Percentiles rank a stretch among this genome's conserved stretches.
Conservation (phyloP, 108 stramenopile species). For the Nannochloropsis gaditana region DNA sequence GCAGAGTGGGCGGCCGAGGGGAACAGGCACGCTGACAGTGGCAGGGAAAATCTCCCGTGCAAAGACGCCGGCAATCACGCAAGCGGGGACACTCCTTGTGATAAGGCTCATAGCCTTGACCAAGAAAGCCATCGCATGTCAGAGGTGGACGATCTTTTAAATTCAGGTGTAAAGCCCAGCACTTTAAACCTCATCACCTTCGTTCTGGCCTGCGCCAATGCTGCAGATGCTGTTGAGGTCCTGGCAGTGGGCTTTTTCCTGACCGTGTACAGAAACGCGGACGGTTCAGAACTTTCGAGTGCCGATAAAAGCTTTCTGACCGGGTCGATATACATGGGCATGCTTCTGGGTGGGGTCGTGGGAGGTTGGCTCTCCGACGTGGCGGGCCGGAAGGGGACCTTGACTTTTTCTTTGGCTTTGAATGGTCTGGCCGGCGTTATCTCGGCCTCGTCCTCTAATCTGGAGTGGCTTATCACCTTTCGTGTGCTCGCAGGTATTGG, state of each 20-base stretch:
- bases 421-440: slow-evolving; percentile 43
- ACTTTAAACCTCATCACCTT: not conserved
- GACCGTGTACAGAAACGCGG: slow-evolving; percentile 36
- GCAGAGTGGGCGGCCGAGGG: too few relatives aligned
- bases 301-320: slow-evolving; percentile 51
- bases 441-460: slow-evolving; percentile 46
- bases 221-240: slow-evolving; percentile 60
- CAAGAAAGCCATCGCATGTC: not conserved
- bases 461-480: slow-evolving; percentile 44
- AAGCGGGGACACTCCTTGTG: too few relatives aligned
- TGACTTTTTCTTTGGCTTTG: slow-evolving; percentile 45
- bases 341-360: slow-evolving; percentile 56
- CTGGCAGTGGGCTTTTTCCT: slow-evolving; percentile 58
- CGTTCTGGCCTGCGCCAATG: slow-evolving; percentile 55
- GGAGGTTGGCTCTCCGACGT: slow-evolving; percentile 42
- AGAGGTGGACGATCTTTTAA: slow-evolving; percentile 20
- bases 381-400: slow-evolving; percentile 43
- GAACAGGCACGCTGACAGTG: too few relatives aligned
- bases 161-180: not conserved
- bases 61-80: too few relatives aligned
- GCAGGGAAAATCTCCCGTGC: too few relatives aligned
- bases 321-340: slow-evolving; percentile 56
- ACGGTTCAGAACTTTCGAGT: slow-evolving; percentile 39
- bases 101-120: too few relatives aligned
- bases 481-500: slow-evolving; percentile 54